Percentiles rank a stretch among this genome's conserved stretches.
phyloP scores from a whole-genome alignment of 2,329 filamentous ascomycete genomes.

The Zymoseptoria tritici region DNA sequence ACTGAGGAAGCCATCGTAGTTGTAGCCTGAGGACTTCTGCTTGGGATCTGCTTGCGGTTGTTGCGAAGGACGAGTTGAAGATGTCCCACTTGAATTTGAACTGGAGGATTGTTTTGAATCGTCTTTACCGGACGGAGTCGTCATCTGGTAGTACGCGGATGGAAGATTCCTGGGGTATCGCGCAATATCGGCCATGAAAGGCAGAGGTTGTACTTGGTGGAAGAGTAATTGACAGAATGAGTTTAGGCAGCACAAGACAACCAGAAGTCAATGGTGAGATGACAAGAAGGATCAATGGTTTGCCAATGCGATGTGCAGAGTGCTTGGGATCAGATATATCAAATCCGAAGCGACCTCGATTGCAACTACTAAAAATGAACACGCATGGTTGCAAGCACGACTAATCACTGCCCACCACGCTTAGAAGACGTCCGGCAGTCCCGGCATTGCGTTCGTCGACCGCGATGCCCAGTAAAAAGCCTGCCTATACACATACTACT shows the following conservation, averaged over 20 bases:
- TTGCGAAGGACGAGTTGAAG: background rate
- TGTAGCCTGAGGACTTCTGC: background rate
- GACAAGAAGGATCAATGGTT: background rate
- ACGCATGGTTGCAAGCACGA: background rate
- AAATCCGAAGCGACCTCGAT: background rate
- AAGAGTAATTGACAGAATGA: background rate
- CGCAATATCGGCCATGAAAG: background rate
- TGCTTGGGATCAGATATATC: background rate
- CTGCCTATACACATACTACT: background rate
- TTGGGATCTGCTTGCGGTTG: background rate
- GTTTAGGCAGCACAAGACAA: background rate
- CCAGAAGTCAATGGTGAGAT: background rate
- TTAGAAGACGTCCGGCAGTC: background rate
- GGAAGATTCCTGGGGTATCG: background rate
- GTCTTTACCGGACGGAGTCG: background rate
- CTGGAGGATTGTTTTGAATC: background rate
- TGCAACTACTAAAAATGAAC: background rate
- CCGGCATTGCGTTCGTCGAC: background rate
- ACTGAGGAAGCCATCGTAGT: background rate
- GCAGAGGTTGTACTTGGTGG: background rate
- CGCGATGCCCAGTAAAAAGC: background rate
- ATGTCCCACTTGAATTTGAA: background rate
- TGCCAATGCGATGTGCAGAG: background rate
- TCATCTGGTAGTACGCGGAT: background rate
- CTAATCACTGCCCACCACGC: background rate